Conservation (phyloP, 2,329 filamentous ascomycete genomes). For the Xylariaceae sp. region DNA sequence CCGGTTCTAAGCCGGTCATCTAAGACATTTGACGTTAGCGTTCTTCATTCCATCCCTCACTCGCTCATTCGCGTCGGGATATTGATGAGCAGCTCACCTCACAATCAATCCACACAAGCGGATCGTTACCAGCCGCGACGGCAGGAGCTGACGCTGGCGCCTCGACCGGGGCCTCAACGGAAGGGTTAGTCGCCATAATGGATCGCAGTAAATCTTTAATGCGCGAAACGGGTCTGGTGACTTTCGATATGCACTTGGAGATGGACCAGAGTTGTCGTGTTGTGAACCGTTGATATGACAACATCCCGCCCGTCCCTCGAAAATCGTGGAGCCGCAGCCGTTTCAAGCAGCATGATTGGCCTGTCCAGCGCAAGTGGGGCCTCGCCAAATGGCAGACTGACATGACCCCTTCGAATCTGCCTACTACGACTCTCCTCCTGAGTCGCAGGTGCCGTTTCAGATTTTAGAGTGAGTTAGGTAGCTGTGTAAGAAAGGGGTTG, state of each 20-base stretch:
- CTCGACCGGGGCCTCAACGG: conserved; percentile 4
- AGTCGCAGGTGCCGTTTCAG: too few relatives aligned
- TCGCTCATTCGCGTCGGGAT: neutral
- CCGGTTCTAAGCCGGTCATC: conserved; percentile 87
- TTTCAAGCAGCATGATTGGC: neutral
- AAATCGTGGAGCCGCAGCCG: neutral
- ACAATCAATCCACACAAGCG: conserved; percentile 34
- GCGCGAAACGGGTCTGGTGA: neutral
- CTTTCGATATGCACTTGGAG: neutral
- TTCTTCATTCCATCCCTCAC: neutral
- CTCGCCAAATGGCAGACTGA: neutral
- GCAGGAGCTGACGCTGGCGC: neutral
- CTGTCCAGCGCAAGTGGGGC: neutral
- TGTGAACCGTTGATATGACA: neutral
- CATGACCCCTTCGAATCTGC: too few relatives aligned
- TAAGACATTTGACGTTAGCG: conserved; percentile 33
- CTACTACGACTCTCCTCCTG: too few relatives aligned
- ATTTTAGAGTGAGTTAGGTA: too few relatives aligned
- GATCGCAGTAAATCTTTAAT: neutral
- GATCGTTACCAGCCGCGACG: conserved; percentile 14
- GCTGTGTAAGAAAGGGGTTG: too few relatives aligned
- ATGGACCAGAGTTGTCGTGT: neutral
- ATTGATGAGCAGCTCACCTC: conserved; percentile 37
- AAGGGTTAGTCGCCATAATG: neutral
- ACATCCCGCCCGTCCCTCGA: neutral